Conservation (phyloP, 805 yeast species). For the Sugiyamaella mastotermitis region DNA sequence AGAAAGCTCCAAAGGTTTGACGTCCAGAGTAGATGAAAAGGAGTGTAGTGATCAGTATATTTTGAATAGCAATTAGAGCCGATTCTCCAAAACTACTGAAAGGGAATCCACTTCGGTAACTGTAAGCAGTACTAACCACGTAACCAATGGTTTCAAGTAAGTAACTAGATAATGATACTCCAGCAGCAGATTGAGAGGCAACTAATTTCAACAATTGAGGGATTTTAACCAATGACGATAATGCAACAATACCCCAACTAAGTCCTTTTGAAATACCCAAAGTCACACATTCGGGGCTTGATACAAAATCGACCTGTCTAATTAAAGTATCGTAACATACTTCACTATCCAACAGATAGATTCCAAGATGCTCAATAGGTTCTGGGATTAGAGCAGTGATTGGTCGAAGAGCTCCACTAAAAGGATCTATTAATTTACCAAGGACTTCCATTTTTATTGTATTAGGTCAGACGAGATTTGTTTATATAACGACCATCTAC, state of each 20-base stretch:
- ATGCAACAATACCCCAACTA: conserved; percentile 33
- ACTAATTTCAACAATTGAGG: conserved; percentile 37
- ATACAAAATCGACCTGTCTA: conserved; percentile 21
- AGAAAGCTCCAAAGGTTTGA: conserved; percentile 15
- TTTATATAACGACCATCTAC: too few species aligned
- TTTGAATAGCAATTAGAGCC: conserved; percentile 33
- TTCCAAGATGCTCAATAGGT: conserved; percentile 21
- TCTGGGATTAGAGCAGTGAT: conserved; percentile 18
- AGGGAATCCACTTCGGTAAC: conserved; percentile 31
- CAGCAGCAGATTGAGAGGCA: conserved; percentile 29
- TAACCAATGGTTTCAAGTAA: conserved; percentile 33
- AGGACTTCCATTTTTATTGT: conserved; percentile 2
- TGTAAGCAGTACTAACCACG: conserved; percentile 33
- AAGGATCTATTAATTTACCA: conserved; percentile 12
- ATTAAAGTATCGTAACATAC: conserved; percentile 22
- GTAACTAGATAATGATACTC: conserved; percentile 31
- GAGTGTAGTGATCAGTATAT: conserved; percentile 28
- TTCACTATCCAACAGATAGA: conserved; percentile 18
- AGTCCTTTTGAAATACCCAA: conserved; percentile 30
- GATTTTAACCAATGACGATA: conserved; percentile 35
- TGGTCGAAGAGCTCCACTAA: conserved; percentile 15
- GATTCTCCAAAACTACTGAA: conserved; percentile 38
- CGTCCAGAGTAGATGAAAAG: conserved; percentile 24
- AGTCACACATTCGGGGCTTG: conserved; percentile 24
- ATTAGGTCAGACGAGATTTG: too few species aligned